phyloP scores from a whole-genome alignment of 192 early-diverging fungal species.

The Coemansia brasiliensis region DNA sequence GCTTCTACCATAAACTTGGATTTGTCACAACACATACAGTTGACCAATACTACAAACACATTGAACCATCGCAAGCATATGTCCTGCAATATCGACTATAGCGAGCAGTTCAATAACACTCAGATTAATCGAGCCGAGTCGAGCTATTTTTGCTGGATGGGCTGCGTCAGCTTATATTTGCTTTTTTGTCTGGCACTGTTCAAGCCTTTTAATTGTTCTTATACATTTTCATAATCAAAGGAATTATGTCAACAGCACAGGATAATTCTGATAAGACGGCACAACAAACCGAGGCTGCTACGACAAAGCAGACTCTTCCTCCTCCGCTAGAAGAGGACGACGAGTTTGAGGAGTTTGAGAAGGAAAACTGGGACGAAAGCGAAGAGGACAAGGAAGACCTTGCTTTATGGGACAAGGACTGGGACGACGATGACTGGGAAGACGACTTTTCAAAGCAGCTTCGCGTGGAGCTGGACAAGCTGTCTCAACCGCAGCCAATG shows the following conservation, averaged over 20 bases:
- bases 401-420: slow-evolving; percentile 81
- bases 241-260: slow-evolving; percentile 23
- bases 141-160: background rate
- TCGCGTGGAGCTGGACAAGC: slow-evolving; percentile 45
- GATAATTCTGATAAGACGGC: background rate
- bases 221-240: slow-evolving; percentile 7
- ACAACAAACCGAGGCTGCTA: slow-evolving; percentile 15
- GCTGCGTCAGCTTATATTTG: background rate
- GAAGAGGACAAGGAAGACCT: slow-evolving; percentile 71
- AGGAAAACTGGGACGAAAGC: slow-evolving; percentile 82
- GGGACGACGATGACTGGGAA: slow-evolving; percentile 89
- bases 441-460: slow-evolving; percentile 93
- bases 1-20: slow-evolving; percentile 80
- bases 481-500: slow-evolving; percentile 37
- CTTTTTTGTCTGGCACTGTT: slow-evolving; percentile 1
- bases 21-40: slow-evolving; percentile 63
- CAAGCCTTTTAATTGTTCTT: slow-evolving; percentile 1
- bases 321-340: slow-evolving; percentile 86
- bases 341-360: slow-evolving; percentile 91
- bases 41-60: slow-evolving; percentile 79
- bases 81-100: slow-evolving; percentile 49
- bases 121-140: background rate
- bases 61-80: slow-evolving; percentile 82
- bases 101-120: background rate
- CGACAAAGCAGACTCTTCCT: slow-evolving; percentile 43